These are phyloP conservation scores for Fusarium luffae DNA, from an alignment of 2,329 filamentous ascomycete genomes.

Conservation along the genomic window DNA sequence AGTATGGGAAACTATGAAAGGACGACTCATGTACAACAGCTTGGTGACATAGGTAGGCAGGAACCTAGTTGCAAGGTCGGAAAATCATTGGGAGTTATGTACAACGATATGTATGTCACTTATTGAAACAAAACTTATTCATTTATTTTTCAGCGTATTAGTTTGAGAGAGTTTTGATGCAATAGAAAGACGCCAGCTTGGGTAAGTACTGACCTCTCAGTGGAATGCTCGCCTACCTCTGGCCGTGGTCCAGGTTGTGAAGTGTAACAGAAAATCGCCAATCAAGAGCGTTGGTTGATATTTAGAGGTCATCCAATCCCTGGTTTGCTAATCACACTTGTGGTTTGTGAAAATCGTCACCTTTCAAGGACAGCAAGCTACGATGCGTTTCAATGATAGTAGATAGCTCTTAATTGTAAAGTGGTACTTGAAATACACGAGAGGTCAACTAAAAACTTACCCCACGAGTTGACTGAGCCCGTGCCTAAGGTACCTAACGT, in stretches of 20 bases:
- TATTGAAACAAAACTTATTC: not conserved
- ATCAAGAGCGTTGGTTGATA: not conserved
- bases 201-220: not conserved
- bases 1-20: conserved; percentile 33
- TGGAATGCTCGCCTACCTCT: not conserved
- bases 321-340: not conserved
- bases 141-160: not conserved
- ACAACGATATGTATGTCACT: conserved; percentile 16
- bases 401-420: not conserved
- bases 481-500: conserved; percentile 29
- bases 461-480: conserved; percentile 34
- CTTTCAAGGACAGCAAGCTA: not conserved
- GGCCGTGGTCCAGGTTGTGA: not conserved
- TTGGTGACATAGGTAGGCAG: not conserved
- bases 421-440: not conserved
- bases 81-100: conserved; percentile 32
- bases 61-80: conserved; percentile 11
- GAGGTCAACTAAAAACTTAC: conserved; percentile 15
- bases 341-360: not conserved
- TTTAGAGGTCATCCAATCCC: not conserved
- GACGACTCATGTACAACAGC: conserved; percentile 37
- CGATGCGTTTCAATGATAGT: not conserved
- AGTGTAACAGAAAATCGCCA: not conserved
- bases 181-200: not conserved
- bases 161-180: not conserved